Percentiles rank a stretch among this genome's conserved stretches.
Evolutionary conservation across 2,329 filamentous ascomycete species (phyloP).

Genomic region (Scytalidium sp.): DNA sequence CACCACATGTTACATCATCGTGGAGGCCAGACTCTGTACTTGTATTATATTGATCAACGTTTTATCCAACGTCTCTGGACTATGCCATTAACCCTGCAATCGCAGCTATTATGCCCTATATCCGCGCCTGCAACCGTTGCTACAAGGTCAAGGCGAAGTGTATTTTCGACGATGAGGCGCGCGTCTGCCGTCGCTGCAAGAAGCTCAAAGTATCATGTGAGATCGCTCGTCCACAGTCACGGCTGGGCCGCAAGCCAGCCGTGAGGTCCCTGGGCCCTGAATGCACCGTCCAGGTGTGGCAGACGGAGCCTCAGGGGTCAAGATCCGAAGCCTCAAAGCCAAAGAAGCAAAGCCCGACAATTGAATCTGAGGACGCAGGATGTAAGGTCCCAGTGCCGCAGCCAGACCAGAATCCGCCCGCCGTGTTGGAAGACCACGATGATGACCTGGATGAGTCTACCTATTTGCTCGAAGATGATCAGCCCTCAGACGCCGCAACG

Average conservation of each 20-base stretch:
- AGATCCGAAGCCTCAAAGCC: not conserved
- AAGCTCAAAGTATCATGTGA: not conserved
- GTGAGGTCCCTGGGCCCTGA: not conserved
- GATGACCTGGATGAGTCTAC: too few relatives aligned
- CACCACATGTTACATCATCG: too few relatives aligned
- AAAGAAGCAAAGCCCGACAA: not conserved
- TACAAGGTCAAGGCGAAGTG: not conserved
- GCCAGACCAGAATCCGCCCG: too few relatives aligned
- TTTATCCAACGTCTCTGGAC: too few relatives aligned
- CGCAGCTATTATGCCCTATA: not conserved
- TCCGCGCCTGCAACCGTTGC: not conserved
- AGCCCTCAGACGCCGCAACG: not conserved
- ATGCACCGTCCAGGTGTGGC: not conserved
- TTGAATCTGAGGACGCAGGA: not conserved
- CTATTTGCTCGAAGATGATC: not conserved
- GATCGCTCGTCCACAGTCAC: not conserved
- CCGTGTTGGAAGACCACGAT: too few relatives aligned
- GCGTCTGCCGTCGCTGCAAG: not conserved
- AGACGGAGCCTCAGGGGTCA: not conserved
- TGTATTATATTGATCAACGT: too few relatives aligned
- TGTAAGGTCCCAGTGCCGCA: too few relatives aligned
- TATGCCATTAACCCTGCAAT: too few relatives aligned
- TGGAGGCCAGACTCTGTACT: too few relatives aligned
- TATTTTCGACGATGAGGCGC: not conserved
- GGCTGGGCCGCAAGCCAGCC: not conserved